Evolutionary conservation across 2,329 filamentous ascomycete genomes (phyloP).

Genomic region (Claviceps sp.): DNA sequence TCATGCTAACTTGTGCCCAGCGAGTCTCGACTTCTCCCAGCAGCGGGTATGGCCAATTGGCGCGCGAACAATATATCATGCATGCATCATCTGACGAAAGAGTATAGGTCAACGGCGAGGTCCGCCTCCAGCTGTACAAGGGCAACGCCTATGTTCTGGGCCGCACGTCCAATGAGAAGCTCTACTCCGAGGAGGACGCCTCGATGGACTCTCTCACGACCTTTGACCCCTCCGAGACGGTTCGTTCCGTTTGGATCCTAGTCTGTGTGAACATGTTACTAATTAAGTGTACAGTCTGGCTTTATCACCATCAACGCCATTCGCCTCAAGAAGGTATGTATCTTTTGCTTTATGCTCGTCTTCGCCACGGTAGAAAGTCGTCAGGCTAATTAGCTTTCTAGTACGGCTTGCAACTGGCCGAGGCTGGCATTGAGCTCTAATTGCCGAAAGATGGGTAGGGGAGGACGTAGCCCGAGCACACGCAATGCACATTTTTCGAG

Average conservation of each 20-base stretch:
- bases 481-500: not conserved
- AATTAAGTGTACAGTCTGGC: constrained; percentile 13
- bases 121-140: constrained; percentile 19
- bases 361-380: not conserved
- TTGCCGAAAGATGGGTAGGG: not conserved
- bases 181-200: constrained; percentile 33
- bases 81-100: not conserved
- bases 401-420: constrained; percentile 3
- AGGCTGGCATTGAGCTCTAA: constrained; percentile 1
- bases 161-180: constrained; percentile 26
- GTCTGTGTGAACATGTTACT: not conserved
- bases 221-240: constrained; percentile 27
- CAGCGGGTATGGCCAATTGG: not conserved
- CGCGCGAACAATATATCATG: not conserved
- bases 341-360: not conserved
- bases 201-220: constrained; percentile 33
- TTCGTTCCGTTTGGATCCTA: not conserved
- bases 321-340: constrained; percentile 33
- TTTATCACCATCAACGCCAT: constrained; percentile 57
- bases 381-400: not conserved
- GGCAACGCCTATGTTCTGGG: constrained; percentile 27
- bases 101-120: constrained; percentile 19
- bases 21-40: constrained; percentile 3
- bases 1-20: not conserved
- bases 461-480: not conserved